Evolutionary conservation across 371 early-diverging fungal genomes (phyloP).

Genomic region (Mucor velutinosus): DNA sequence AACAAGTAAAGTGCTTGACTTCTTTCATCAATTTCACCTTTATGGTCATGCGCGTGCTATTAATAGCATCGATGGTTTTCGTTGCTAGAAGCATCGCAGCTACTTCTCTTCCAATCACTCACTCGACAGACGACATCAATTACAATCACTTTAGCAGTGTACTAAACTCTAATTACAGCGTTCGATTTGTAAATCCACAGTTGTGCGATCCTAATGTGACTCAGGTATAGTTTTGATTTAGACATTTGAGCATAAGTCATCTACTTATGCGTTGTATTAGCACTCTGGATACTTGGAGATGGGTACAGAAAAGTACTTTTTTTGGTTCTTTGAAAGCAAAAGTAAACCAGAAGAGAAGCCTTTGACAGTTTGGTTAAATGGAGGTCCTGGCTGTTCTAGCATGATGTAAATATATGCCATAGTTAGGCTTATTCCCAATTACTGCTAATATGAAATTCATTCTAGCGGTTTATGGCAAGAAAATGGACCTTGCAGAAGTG

Average conservation of each 20-base stretch:
- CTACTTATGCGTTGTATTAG: conserved; percentile 4
- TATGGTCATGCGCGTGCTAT: no score
- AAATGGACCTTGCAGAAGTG: conserved; percentile 69
- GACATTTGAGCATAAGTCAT: background rate
- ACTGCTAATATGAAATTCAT: background rate
- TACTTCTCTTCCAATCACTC: background rate
- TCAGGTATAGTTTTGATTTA: conserved; percentile 21
- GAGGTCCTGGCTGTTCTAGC: conserved; percentile 86
- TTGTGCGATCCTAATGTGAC: conserved; percentile 31
- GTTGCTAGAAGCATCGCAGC: no score
- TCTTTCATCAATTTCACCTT: no score
- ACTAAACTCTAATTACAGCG: conserved; percentile 2
- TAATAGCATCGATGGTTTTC: no score
- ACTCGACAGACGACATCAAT: background rate
- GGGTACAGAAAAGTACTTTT: conserved; percentile 69
- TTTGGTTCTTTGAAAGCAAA: conserved; percentile 88
- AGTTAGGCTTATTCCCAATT: background rate
- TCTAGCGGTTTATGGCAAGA: conserved; percentile 84
- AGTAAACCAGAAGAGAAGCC: conserved; percentile 59
- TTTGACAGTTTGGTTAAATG: conserved; percentile 76
- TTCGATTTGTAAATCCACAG: conserved; percentile 19
- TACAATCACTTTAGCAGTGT: background rate
- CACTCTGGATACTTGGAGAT: conserved; percentile 67
- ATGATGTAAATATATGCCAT: conserved; percentile 37
- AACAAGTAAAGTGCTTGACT: no score